phyloP scores from a whole-genome alignment of 257 asterid species.

The Forsythia suspensa region DNA sequence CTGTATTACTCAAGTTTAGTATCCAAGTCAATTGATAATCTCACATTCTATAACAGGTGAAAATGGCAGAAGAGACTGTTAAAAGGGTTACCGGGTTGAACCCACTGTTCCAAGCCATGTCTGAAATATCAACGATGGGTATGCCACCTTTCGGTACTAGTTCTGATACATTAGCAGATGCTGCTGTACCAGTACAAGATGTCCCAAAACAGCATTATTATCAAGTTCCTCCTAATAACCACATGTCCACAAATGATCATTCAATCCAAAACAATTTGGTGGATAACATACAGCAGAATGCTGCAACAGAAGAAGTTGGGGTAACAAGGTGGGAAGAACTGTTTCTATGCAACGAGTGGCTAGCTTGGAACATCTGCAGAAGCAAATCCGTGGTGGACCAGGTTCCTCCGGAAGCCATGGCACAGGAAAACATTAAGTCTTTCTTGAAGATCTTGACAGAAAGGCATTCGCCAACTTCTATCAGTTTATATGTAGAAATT shows the following conservation, averaged over 20 bases:
- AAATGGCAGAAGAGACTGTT: conserved; percentile 93
- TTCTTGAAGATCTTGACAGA: neutral
- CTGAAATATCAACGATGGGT: conserved; percentile 67
- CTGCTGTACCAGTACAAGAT: conserved; percentile 66
- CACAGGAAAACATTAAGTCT: conserved; percentile 14
- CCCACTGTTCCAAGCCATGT: conserved; percentile 81
- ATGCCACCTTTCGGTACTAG: conserved; percentile 57
- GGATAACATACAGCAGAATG: conserved; percentile 35
- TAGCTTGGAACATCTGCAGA: conserved; percentile 92
- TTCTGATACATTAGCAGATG: conserved; percentile 62
- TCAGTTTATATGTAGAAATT: neutral
- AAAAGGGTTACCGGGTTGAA: conserved; percentile 86
- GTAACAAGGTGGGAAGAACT: conserved; percentile 49
- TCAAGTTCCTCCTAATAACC: conserved; percentile 32
- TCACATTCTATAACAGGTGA: conserved; percentile 56
- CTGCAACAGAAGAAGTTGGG: conserved; percentile 32
- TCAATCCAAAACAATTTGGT: conserved; percentile 43
- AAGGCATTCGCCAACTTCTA: neutral
- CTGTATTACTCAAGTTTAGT: neutral
- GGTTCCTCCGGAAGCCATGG: too few relatives aligned
- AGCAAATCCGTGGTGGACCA: conserved; percentile 61
- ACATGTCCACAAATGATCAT: conserved; percentile 31
- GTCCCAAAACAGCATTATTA: conserved; percentile 55
- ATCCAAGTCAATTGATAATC: neutral
- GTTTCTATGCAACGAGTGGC: conserved; percentile 85